A percentile compares a stretch with the other conserved stretches of the same genome.
Conservation (phyloP, 2,329 filamentous ascomycete species). For the Scedosporium dehoogii region DNA sequence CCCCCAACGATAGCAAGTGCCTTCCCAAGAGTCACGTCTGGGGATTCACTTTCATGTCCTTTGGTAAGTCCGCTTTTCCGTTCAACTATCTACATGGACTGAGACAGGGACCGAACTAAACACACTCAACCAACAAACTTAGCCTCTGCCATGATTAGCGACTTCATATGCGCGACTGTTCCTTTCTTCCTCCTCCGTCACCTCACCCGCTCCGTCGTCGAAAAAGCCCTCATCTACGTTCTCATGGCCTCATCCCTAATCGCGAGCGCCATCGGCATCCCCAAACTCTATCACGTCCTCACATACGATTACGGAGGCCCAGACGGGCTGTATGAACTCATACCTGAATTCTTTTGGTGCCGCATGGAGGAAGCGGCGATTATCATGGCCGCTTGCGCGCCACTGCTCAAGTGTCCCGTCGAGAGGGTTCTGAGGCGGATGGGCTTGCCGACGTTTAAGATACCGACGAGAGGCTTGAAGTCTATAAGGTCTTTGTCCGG, state of each 20-base stretch:
- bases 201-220: background rate
- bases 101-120: background rate
- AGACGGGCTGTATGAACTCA: background rate
- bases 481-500: background rate
- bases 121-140: background rate
- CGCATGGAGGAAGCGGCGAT: slow-evolving; percentile 4
- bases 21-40: background rate
- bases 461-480: background rate
- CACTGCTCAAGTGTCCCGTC: background rate
- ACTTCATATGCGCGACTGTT: background rate
- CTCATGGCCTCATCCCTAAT: slow-evolving; percentile 1
- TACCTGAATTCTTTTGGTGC: background rate
- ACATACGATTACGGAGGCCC: background rate
- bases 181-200: slow-evolving; percentile 1
- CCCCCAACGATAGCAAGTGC: background rate
- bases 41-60: background rate
- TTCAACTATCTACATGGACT: too few relatives aligned
- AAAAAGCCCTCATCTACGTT: background rate
- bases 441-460: background rate
- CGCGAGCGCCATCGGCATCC: background rate
- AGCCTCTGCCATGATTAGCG: background rate
- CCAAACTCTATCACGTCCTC: slow-evolving; percentile 3
- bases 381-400: slow-evolving; percentile 2
- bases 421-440: background rate
- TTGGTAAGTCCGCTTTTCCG: background rate